Conservation (phyloP, 331 rosid species). For the Erythrophleum ivorense region DNA sequence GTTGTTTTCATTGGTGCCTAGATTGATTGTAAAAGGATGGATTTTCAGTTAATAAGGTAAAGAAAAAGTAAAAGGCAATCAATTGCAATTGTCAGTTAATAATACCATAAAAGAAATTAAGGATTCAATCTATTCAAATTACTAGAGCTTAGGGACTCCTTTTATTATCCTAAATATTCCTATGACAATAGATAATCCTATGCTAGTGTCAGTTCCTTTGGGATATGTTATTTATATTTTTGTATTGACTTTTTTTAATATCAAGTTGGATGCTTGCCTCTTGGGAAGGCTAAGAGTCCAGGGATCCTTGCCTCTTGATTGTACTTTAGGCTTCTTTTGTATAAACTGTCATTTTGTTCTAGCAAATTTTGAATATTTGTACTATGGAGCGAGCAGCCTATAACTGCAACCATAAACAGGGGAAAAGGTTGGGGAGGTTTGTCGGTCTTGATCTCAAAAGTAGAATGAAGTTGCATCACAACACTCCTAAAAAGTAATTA, state of each 20-base stretch:
- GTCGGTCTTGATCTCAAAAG: too few relatives aligned
- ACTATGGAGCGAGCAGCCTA: too few relatives aligned
- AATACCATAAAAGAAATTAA: not conserved
- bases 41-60: too few relatives aligned
- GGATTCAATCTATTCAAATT: constrained; percentile 7
- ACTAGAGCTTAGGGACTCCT: not conserved
- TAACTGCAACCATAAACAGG: too few relatives aligned
- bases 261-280: constrained; percentile 31
- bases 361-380: too few relatives aligned
- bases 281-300: constrained; percentile 23
- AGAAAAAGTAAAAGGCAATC: not conserved
- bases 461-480: too few relatives aligned
- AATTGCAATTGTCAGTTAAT: not conserved
- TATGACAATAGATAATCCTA: not conserved
- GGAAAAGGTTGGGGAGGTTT: too few relatives aligned
- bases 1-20: not conserved
- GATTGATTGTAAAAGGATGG: not conserved
- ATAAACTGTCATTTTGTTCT: too few relatives aligned
- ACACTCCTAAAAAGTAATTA: too few relatives aligned
- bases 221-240: constrained; percentile 1
- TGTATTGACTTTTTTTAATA: constrained; percentile 4
- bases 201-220: not conserved
- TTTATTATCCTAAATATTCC: not conserved
- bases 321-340: too few relatives aligned
- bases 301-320: too few relatives aligned